Conservation (phyloP, 345 rosid genomes). For the Erysimum cheiranthoides region DNA sequence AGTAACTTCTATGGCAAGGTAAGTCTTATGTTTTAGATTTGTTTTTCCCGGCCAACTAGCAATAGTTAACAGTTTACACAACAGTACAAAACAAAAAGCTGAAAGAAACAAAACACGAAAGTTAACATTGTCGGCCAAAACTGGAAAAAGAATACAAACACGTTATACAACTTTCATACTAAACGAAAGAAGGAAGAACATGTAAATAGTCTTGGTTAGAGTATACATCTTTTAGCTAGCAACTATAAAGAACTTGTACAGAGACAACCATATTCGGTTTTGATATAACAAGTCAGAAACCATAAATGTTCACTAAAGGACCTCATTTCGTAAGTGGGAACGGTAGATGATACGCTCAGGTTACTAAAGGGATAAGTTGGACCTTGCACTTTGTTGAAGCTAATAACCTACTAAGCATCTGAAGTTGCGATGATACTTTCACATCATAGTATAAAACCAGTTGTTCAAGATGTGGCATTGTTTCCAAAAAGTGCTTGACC, state of each 20-base stretch:
- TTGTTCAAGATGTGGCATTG: slow-evolving; percentile 36
- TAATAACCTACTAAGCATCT: slow-evolving; percentile 13
- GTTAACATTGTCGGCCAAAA: not conserved
- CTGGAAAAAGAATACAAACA: not conserved
- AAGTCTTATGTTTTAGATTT: too few relatives aligned
- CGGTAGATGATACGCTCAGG: not conserved
- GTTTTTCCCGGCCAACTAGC: not conserved
- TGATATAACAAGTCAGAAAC: not conserved
- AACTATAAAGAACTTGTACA: not conserved
- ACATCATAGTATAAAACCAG: slow-evolving; percentile 16
- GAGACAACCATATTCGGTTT: not conserved
- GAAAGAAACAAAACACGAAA: not conserved
- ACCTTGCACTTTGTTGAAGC: slow-evolving; percentile 27
- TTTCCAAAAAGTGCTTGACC: slow-evolving; percentile 6
- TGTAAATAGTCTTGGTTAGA: not conserved
- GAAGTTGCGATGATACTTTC: slow-evolving; percentile 17
- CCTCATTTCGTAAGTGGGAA: not conserved
- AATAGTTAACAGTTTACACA: not conserved
- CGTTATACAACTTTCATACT: not conserved
- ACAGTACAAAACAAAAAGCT: not conserved
- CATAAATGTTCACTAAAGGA: not conserved
- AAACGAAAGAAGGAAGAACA: not conserved
- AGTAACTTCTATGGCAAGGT: too few relatives aligned
- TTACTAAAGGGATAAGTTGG: slow-evolving; percentile 5
- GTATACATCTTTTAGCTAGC: not conserved